These are phyloP conservation scores for Penicillium antarcticum DNA, from an alignment of 495 filamentous ascomycete genomes.

Conservation along the genomic window DNA sequence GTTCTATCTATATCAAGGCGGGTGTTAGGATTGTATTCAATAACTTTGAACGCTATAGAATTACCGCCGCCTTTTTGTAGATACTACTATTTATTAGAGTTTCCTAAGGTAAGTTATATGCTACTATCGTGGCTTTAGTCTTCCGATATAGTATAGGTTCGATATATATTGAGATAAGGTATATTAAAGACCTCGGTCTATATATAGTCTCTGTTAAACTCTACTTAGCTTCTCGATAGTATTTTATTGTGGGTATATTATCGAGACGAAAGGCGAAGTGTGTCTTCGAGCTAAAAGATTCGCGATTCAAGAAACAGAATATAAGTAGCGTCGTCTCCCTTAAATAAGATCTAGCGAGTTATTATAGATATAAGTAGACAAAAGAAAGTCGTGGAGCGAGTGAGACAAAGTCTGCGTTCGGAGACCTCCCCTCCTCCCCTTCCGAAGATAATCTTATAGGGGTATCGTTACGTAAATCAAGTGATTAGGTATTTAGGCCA, in stretches of 20 bases:
- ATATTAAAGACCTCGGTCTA: too few species aligned
- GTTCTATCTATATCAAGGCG: neutral
- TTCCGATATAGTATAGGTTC: neutral
- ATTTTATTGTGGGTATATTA: neutral
- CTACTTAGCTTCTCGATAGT: neutral
- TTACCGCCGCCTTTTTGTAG: neutral
- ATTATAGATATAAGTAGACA: neutral
- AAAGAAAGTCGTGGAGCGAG: neutral
- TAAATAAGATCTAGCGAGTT: neutral
- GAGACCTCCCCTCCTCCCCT: too few species aligned
- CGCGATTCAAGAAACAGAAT: neutral
- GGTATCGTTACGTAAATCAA: too few species aligned
- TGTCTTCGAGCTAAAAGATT: neutral
- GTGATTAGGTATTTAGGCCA: too few species aligned
- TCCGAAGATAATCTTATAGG: too few species aligned
- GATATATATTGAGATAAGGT: neutral
- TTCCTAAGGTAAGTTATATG: neutral
- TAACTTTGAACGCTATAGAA: neutral
- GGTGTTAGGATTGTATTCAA: neutral
- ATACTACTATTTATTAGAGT: neutral
- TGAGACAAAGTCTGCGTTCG: too few species aligned
- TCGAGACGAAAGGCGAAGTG: neutral
- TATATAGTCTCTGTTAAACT: neutral
- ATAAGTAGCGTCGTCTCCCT: constrained; percentile 1
- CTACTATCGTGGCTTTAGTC: neutral